A percentile compares a stretch with the other conserved stretches of the same genome.
Conservation (phyloP, 345 rosid species). For the Murraya koenigii region DNA sequence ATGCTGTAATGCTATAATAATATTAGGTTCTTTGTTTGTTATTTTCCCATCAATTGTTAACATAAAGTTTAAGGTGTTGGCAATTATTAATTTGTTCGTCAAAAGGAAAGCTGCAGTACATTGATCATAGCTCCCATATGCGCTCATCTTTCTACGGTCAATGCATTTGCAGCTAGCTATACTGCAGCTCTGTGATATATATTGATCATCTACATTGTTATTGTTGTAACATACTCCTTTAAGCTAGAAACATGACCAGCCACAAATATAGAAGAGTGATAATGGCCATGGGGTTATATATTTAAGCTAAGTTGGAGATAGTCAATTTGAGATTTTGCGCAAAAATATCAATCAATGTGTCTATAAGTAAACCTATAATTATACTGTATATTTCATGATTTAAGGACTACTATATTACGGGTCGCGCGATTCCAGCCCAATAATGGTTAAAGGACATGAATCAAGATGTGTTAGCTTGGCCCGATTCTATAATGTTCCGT, state of each 20-base stretch:
- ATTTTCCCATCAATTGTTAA: too few relatives aligned
- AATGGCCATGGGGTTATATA: background rate
- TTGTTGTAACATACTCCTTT: background rate
- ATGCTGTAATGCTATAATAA: background rate
- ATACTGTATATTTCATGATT: too few relatives aligned
- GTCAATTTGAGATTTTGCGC: background rate
- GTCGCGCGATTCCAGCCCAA: too few relatives aligned
- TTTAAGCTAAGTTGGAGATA: background rate
- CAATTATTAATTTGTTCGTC: too few relatives aligned
- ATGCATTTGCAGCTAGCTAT: background rate
- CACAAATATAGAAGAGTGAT: background rate
- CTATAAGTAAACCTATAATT: background rate
- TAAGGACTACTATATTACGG: too few relatives aligned
- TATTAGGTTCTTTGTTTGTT: background rate
- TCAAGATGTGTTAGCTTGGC: too few relatives aligned
- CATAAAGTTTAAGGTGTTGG: too few relatives aligned
- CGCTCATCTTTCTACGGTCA: background rate
- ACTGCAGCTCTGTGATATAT: background rate
- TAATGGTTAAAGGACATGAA: too few relatives aligned
- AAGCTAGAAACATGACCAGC: background rate
- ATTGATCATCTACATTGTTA: background rate
- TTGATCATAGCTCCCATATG: conserved; percentile 11
- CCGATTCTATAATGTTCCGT: too few relatives aligned
- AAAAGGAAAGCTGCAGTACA: background rate
- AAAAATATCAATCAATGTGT: background rate